Conservation (phyloP, 768 basidiomycete genomes). For the Tylopilus balloui region DNA sequence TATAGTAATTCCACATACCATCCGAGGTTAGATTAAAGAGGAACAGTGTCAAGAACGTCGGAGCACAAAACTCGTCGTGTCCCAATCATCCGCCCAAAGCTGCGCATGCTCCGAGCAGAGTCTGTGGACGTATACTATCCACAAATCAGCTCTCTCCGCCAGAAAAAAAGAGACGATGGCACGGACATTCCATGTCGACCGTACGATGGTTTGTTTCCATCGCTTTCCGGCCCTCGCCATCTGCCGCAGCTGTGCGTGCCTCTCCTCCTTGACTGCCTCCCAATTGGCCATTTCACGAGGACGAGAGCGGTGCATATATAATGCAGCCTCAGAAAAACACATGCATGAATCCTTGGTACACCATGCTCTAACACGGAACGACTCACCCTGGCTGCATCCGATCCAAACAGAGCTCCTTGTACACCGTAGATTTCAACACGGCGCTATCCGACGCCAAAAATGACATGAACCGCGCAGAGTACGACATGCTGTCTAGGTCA, state of each 20-base stretch:
- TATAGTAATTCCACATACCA: too few species aligned
- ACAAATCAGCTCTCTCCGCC: neutral
- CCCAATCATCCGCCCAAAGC: slow-evolving; percentile 80
- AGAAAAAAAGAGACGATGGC: neutral
- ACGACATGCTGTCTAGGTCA: slow-evolving; percentile 96
- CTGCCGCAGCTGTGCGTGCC: slow-evolving; percentile 67
- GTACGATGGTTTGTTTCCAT: slow-evolving; percentile 83
- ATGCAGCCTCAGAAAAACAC: slow-evolving; percentile 90
- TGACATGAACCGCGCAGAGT: slow-evolving; percentile 84
- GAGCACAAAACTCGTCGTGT: slow-evolving; percentile 50
- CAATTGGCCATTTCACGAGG: slow-evolving; percentile 44
- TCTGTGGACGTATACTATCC: slow-evolving; percentile 79
- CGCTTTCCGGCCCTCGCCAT: slow-evolving; percentile 91
- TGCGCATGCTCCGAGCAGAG: slow-evolving; percentile 86
- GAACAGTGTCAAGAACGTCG: neutral
- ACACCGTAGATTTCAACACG: slow-evolving; percentile 86
- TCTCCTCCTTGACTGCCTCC: slow-evolving; percentile 43
- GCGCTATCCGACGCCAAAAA: slow-evolving; percentile 85
- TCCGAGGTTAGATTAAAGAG: too few species aligned
- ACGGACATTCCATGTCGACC: slow-evolving; percentile 89
- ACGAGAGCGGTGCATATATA: slow-evolving; percentile 90
- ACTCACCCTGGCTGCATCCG: slow-evolving; percentile 89
- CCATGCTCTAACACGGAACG: too few species aligned
- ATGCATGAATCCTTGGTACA: too few species aligned
- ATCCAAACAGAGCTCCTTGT: slow-evolving; percentile 84